Evolutionary conservation across 345 rosid genomes (phyloP).

Genomic region (Bretschneidera sinensis): DNA sequence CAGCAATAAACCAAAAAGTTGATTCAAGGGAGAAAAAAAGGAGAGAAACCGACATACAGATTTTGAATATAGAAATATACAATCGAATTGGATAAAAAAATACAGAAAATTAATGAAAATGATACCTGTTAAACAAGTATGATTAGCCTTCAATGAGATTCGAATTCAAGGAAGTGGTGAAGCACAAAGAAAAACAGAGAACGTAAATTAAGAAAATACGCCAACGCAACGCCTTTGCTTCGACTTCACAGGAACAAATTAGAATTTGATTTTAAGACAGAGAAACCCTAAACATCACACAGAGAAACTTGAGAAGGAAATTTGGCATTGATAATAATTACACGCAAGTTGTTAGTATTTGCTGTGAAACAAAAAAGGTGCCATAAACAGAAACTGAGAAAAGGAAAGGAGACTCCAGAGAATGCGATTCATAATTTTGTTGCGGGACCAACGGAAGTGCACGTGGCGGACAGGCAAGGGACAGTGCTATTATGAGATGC

Average conservation of each 20-base stretch:
- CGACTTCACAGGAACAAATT: slow-evolving; percentile 16
- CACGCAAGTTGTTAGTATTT: neutral
- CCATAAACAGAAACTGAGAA: too few species aligned
- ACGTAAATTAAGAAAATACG: too few species aligned
- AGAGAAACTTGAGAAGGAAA: neutral
- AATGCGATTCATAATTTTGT: neutral
- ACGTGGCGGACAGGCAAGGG: slow-evolving; percentile 16
- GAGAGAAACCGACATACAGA: neutral
- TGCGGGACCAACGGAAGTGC: slow-evolving; percentile 5
- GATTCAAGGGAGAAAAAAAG: too few species aligned
- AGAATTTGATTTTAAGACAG: neutral
- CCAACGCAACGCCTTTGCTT: slow-evolving; percentile 27
- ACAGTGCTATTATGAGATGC: neutral
- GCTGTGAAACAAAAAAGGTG: neutral
- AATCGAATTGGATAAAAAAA: neutral
- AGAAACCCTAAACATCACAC: neutral
- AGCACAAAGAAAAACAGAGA: too few species aligned
- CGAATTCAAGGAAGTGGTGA: slow-evolving; percentile 6
- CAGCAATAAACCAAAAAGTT: neutral
- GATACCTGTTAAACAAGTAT: slow-evolving; percentile 12
- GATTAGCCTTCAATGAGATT: neutral
- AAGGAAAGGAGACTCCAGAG: too few species aligned
- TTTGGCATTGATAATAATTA: neutral
- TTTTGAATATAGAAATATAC: too few species aligned
- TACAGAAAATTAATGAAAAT: too few species aligned